Conservation (phyloP, 179 eudicot species). For the Silene noctiflora region DNA sequence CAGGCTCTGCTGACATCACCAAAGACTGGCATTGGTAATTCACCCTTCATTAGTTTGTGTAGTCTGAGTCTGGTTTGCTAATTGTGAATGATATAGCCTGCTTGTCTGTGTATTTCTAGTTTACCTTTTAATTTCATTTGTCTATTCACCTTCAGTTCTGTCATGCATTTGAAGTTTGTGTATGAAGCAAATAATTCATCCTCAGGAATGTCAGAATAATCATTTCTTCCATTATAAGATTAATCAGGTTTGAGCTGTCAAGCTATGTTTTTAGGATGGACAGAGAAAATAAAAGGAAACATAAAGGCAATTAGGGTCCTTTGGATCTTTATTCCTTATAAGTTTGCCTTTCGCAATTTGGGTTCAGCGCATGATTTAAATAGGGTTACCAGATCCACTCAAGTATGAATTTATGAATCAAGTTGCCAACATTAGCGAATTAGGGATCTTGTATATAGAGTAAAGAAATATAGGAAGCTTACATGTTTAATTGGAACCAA, state of each 20-base stretch:
- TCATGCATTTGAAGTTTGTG: conserved; percentile 9
- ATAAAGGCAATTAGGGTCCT: not conserved
- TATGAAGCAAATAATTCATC: not conserved
- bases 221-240: not conserved
- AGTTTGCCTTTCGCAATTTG: conserved; percentile 2
- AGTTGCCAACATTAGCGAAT: not conserved
- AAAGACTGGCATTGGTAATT: conserved; percentile 75
- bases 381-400: not conserved
- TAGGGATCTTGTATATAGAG: not conserved
- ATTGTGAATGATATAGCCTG: not conserved
- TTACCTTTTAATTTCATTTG: not conserved
- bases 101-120: not conserved
- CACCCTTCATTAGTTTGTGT: conserved; percentile 4
- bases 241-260: not conserved
- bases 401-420: not conserved
- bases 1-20: conserved; percentile 98
- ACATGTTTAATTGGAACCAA: not conserved
- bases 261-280: not conserved
- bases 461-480: too few relatives aligned
- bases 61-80: conserved; percentile 9
- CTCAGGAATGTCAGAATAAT: not conserved
- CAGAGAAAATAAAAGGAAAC: not conserved
- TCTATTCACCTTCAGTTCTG: not conserved
- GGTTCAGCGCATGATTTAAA: conserved; percentile 12
- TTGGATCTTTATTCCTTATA: not conserved